Evolutionary conservation across 805 yeast genomes (phyloP).

Genomic region (Dipodascus albidus): DNA sequence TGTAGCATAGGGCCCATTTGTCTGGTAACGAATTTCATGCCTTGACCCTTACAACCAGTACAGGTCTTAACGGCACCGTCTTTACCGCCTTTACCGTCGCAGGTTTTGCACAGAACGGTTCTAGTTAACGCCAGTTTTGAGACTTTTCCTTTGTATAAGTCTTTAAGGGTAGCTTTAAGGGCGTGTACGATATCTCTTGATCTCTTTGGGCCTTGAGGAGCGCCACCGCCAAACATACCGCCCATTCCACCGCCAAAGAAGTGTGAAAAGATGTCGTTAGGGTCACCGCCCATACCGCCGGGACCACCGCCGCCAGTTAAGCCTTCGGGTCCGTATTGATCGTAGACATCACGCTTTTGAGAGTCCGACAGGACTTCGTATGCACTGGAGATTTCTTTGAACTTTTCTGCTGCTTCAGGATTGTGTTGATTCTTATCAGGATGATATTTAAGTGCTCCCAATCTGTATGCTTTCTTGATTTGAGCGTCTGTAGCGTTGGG

Average conservation of each 20-base stretch:
- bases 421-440: slow-evolving; percentile 50
- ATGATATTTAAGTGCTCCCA: slow-evolving; percentile 63
- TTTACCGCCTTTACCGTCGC: slow-evolving; percentile 96
- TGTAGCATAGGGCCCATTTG: slow-evolving; percentile 99
- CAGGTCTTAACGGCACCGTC: slow-evolving; percentile 83
- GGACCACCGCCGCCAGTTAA: slow-evolving; percentile 57
- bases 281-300: slow-evolving; percentile 48
- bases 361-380: slow-evolving; percentile 80
- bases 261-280: slow-evolving; percentile 67
- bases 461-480: slow-evolving; percentile 71
- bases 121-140: slow-evolving; percentile 90
- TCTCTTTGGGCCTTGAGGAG: slow-evolving; percentile 73
- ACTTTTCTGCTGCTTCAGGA: slow-evolving; percentile 86
- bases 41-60: slow-evolving; percentile 79
- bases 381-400: slow-evolving; percentile 83
- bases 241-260: slow-evolving; percentile 63
- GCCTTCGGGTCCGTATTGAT: slow-evolving; percentile 89
- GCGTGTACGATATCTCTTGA: slow-evolving; percentile 90
- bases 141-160: slow-evolving; percentile 85
- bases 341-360: slow-evolving; percentile 82
- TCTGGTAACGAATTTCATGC: slow-evolving; percentile 83
- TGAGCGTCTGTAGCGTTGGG: slow-evolving; percentile 42
- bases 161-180: slow-evolving; percentile 78
- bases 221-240: slow-evolving; percentile 35
- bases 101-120: slow-evolving; percentile 74